A percentile compares a stretch with the other conserved stretches of the same genome.
These are phyloP conservation scores for Bromus sterilis DNA, from an alignment of 176 grass and related monocot species.

Conservation along the genomic window DNA sequence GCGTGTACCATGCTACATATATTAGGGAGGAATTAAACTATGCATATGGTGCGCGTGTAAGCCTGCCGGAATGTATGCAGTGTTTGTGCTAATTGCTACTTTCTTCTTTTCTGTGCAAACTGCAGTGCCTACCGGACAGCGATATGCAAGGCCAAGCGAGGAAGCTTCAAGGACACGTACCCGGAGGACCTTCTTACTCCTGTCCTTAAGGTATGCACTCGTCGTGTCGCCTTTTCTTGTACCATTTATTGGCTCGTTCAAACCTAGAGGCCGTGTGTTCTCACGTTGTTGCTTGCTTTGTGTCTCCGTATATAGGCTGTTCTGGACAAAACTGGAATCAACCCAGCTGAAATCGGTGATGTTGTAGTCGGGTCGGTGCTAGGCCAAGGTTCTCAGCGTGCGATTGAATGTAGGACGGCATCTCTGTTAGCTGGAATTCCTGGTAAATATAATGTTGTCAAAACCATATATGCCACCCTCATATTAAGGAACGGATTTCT, in stretches of 20 bases:
- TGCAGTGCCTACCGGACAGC: slow-evolving; percentile 86
- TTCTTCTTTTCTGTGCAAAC: background rate
- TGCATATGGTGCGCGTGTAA: background rate
- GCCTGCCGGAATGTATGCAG: background rate
- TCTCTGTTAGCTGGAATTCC: slow-evolving; percentile 95
- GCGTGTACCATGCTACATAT: background rate
- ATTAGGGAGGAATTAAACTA: background rate
- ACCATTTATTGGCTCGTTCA: background rate
- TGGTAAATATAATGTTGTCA: slow-evolving; percentile 30
- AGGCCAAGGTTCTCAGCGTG: slow-evolving; percentile 77
- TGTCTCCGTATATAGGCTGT: slow-evolving; percentile 39
- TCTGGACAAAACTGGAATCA: slow-evolving; percentile 74
- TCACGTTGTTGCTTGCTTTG: background rate
- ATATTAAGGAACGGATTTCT: background rate
- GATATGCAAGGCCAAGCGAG: slow-evolving; percentile 89
- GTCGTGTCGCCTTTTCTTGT: background rate
- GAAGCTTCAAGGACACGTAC: slow-evolving; percentile 90
- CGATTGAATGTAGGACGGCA: slow-evolving; percentile 85
- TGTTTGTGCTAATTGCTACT: background rate
- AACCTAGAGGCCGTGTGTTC: background rate
- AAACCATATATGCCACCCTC: background rate
- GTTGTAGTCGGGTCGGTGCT: slow-evolving; percentile 88
- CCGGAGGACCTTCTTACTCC: slow-evolving; percentile 85
- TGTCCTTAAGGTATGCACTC: slow-evolving; percentile 71
- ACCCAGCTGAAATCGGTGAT: slow-evolving; percentile 74